Evolutionary conservation across 345 rosid species (phyloP).

Genomic region (Litchi chinensis): DNA sequence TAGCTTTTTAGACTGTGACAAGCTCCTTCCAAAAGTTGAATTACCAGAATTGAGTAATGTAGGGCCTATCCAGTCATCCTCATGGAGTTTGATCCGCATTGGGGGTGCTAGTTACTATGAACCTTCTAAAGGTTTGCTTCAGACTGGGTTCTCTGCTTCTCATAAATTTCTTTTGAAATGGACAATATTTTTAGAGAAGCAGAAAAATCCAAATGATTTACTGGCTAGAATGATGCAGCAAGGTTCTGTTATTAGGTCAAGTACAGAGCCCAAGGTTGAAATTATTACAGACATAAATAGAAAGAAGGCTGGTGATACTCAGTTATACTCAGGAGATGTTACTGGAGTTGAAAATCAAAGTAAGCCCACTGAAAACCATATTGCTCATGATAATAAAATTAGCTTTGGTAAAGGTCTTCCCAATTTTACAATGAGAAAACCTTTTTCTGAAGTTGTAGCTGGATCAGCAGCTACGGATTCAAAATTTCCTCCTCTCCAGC

Average conservation of each 20-base stretch:
- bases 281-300: conserved; percentile 28
- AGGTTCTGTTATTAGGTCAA: conserved; percentile 35
- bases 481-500: conserved; percentile 77
- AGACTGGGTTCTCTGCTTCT: conserved; percentile 68
- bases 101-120: conserved; percentile 75
- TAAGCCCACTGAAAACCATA: conserved; percentile 37
- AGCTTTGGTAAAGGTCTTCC: conserved; percentile 74
- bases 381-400: conserved; percentile 44
- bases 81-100: conserved; percentile 76
- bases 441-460: conserved; percentile 88
- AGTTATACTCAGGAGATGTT: conserved; percentile 25
- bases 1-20: conserved; percentile 73
- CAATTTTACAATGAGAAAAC: conserved; percentile 66
- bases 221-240: conserved; percentile 26
- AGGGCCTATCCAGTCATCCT: conserved; percentile 61
- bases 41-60: conserved; percentile 44
- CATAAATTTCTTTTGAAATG: conserved; percentile 69
- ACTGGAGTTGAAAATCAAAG: conserved; percentile 40
- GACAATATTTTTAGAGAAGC: conserved; percentile 56
- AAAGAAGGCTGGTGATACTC: conserved; percentile 38
- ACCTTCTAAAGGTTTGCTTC: conserved; percentile 72
- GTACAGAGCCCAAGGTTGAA: conserved; percentile 29
- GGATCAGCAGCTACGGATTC: conserved; percentile 64
- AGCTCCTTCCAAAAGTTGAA: conserved; percentile 57
- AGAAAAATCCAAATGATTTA: conserved; percentile 33